Percentiles rank a stretch among this genome's conserved stretches.
Conservation (phyloP, 345 rosid genomes). For the Atalantia buxifolia region DNA sequence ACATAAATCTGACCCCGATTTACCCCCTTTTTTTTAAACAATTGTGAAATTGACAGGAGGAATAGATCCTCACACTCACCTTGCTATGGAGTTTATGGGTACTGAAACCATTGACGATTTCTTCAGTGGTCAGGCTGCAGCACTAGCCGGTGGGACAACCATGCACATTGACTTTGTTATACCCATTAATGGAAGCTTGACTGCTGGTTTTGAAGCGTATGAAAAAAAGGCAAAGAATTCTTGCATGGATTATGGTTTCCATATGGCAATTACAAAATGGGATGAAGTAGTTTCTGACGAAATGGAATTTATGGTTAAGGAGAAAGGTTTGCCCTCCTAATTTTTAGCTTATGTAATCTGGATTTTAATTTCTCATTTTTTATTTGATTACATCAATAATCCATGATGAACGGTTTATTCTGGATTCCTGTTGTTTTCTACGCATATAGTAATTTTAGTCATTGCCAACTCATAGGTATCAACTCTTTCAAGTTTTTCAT, state of each 20-base stretch:
- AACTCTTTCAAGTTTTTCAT: constrained; percentile 97
- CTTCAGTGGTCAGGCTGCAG: constrained; percentile 98
- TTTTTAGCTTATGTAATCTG: neutral
- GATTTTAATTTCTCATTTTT: constrained; percentile 1
- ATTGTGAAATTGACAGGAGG: constrained; percentile 54
- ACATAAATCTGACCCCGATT: neutral
- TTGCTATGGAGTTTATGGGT: constrained; percentile 77
- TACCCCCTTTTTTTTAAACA: neutral
- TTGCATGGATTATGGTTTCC: constrained; percentile 98
- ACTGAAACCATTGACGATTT: constrained; percentile 78
- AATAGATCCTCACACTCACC: constrained; percentile 95
- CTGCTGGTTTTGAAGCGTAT: constrained; percentile 71
- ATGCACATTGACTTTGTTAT: constrained; percentile 95
- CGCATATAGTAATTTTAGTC: neutral
- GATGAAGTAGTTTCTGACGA: constrained; percentile 76
- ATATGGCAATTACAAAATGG: constrained; percentile 94
- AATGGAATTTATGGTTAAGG: constrained; percentile 86
- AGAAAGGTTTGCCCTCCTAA: constrained; percentile 52
- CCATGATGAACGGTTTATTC: neutral
- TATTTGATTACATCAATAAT: neutral
- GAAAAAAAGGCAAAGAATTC: constrained; percentile 63
- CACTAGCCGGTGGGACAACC: constrained; percentile 97
- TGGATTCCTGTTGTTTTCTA: neutral
- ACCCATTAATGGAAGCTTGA: constrained; percentile 75
- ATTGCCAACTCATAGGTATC: constrained; percentile 50